Base-by-base conservation (phyloP, 805 yeast genomes). In the Kazachstania viticola region DNA sequence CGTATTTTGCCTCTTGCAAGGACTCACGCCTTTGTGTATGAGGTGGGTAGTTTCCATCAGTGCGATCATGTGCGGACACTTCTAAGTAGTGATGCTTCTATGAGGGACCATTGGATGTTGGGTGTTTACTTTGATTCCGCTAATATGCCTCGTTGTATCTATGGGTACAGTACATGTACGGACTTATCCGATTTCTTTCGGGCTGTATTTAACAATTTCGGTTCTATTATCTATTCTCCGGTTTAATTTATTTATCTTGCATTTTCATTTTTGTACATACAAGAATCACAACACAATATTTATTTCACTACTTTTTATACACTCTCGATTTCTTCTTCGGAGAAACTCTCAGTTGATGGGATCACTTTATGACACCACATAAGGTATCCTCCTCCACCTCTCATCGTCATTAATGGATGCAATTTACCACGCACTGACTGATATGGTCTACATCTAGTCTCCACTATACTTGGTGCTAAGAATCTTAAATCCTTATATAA, bases 381-480 rank as follows among this genome's bases (percentile, higher is more conserved):
- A 3, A 91, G 53, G 53, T 74, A 88, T 0, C 99, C 99, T 21
- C 96, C 97, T 36, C 79, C 87, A 5, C 94, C 85, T 46, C 83
- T 69, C 67, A 79, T 75, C 0, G 96, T 82, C 99, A 91, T 91
- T 38, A 77, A 51, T 1, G 99, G 99, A 55, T 91, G 99, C 48
- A 88, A 64, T 51, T 93, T 75, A 6, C 97, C 98, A 14, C 94
- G 83, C 18, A 88, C 73, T 3, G 96, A 84, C 61, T 91, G 99
- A 53, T 79, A 87, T 30, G 76, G 77, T 41, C 96, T 71, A 9
- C 80, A 91, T 39, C 82, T 67, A 1, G 93, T 73, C 54, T 87
- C 95, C 39, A 71, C 66, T 15, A 88, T 73, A 12, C 83, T 72
- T 4, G 96, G 94, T 0, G 91, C 88, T 44, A 91, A 62, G 8